These are phyloP conservation scores for Fagopyrum tataricum DNA, from an alignment of 148 eudicot species.

Conservation along the genomic window DNA sequence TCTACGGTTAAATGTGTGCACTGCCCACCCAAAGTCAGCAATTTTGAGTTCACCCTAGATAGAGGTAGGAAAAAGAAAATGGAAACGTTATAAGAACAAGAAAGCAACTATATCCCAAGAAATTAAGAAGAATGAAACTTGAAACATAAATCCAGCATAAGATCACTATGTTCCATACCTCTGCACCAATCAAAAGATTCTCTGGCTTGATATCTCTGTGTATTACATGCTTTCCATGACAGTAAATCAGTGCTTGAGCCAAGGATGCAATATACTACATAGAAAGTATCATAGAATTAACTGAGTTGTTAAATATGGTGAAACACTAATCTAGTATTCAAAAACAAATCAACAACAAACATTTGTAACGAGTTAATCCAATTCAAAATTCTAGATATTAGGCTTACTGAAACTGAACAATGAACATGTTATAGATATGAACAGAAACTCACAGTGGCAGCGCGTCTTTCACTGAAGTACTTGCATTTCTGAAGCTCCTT, in stretches of 20 bases:
- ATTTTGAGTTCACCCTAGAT: slow-evolving; percentile 89
- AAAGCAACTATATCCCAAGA: background rate
- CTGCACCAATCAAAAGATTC: slow-evolving; percentile 85
- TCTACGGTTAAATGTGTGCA: slow-evolving; percentile 91
- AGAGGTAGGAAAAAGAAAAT: background rate
- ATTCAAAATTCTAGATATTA: background rate
- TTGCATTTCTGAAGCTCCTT: slow-evolving; percentile 92
- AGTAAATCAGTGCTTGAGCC: slow-evolving; percentile 92
- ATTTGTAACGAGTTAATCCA: background rate
- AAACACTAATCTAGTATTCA: background rate
- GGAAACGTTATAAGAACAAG: background rate
- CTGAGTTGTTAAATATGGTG: background rate
- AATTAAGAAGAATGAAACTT: background rate
- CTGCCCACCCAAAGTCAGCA: slow-evolving; percentile 99
- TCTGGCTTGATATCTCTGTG: slow-evolving; percentile 98
- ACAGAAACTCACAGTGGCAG: slow-evolving; percentile 70
- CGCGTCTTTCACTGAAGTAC: slow-evolving; percentile 78
- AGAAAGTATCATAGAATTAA: background rate
- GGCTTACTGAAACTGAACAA: background rate
- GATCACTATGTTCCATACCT: slow-evolving; percentile 37
- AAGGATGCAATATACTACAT: slow-evolving; percentile 81
- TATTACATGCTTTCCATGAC: slow-evolving; percentile 94
- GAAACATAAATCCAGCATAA: background rate
- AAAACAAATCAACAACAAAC: background rate
- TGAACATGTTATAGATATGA: background rate